These are phyloP conservation scores for Monosporascus sp. DNA, from an alignment of 2,329 filamentous ascomycete species.

Conservation along the genomic window DNA sequence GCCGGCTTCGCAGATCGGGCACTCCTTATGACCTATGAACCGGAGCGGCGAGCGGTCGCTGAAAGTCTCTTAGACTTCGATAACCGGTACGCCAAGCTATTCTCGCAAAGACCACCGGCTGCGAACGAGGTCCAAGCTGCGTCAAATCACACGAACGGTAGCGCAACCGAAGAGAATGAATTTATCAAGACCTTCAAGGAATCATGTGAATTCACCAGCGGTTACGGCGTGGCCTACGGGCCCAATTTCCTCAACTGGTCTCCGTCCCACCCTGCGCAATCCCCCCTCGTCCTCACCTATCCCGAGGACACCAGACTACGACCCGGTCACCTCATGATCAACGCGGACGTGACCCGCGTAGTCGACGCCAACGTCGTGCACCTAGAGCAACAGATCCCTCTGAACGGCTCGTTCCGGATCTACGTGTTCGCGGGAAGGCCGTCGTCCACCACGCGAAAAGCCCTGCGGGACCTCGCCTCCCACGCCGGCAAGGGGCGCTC, in stretches of 20 bases:
- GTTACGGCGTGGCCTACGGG: conserved; percentile 83
- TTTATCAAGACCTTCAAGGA: conserved; percentile 91
- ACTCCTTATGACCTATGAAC: conserved; percentile 78
- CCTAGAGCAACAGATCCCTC: conserved; percentile 81
- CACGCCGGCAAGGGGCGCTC: conserved; percentile 43
- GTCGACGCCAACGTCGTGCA: conserved; percentile 86
- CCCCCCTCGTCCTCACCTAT: conserved; percentile 57
- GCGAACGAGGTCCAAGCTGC: conserved; percentile 68
- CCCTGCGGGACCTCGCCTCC: conserved; percentile 64
- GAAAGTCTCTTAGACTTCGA: conserved; percentile 83
- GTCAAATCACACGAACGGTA: conserved; percentile 29
- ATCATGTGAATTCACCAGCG: conserved; percentile 85
- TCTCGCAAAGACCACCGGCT: conserved; percentile 71
- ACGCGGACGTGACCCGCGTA: conserved; percentile 77
- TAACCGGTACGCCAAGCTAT: conserved; percentile 82
- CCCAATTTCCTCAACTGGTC: conserved; percentile 84
- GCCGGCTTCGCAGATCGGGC: conserved; percentile 70
- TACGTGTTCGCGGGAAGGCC: conserved; percentile 78
- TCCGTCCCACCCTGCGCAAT: conserved; percentile 63
- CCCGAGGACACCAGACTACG: conserved; percentile 59
- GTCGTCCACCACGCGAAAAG: conserved; percentile 45
- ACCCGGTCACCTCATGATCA: conserved; percentile 70
- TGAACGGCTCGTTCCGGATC: conserved; percentile 83
- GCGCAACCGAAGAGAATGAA: conserved; percentile 55
- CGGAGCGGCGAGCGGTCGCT: conserved; percentile 77